Conservation (phyloP, 768 basidiomycete species). For the Russula earlei region DNA sequence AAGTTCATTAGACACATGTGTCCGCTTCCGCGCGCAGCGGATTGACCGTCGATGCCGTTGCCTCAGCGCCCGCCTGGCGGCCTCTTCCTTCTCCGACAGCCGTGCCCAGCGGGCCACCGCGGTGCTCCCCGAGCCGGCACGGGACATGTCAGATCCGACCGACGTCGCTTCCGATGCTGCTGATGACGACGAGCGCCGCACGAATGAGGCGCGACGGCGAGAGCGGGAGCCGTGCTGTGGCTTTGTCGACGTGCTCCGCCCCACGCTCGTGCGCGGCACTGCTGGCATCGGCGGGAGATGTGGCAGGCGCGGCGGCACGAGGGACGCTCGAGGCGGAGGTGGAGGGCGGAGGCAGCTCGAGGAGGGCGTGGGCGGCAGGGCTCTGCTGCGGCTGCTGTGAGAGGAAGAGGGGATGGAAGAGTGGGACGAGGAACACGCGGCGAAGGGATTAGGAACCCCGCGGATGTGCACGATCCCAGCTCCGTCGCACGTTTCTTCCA, state of each 20-base stretch:
- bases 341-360: neutral
- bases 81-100: constrained; percentile 18
- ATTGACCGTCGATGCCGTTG: constrained; percentile 7
- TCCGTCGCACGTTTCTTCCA: constrained; percentile 34
- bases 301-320: constrained; percentile 2
- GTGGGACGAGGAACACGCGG: too few species aligned
- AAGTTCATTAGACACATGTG: neutral
- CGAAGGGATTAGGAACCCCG: constrained; percentile 11
- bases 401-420: neutral
- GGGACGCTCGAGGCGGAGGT: neutral
- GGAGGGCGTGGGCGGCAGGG: neutral
- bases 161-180: constrained; percentile 12
- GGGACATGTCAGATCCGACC: constrained; percentile 19
- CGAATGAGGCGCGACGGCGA: neutral
- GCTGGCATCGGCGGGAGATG: neutral
- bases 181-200: constrained; percentile 5
- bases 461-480: constrained; percentile 33
- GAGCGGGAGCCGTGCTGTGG: constrained; percentile 1
- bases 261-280: neutral
- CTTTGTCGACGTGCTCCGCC: neutral
- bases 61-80: constrained; percentile 14
- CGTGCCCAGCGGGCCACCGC: constrained; percentile 4
- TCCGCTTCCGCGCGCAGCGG: neutral
- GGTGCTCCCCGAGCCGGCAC: neutral
- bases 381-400: neutral